Evolutionary conservation across 345 rosid species (phyloP).

Genomic region (Orychophragmus violaceus): DNA sequence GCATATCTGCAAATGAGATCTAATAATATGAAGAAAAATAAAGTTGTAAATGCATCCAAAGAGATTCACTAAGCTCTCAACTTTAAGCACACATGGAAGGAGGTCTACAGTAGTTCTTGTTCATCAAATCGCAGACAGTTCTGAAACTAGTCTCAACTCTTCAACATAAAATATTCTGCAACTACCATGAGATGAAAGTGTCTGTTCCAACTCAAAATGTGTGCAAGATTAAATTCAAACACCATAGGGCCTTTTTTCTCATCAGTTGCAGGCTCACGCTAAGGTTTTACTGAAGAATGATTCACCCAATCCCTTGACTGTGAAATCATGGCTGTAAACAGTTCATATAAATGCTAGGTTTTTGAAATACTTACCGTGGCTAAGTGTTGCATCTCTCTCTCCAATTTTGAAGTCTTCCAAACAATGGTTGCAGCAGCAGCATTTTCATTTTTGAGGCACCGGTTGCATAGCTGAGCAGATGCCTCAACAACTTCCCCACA

Average conservation of each 20-base stretch:
- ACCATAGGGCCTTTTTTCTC: too few species aligned
- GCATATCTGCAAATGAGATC: not conserved
- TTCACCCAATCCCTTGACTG: not conserved
- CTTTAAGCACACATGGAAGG: not conserved
- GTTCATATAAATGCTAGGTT: not conserved
- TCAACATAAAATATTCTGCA: not conserved
- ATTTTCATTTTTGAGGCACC: slow-evolving; percentile 48
- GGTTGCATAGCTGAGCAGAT: slow-evolving; percentile 56
- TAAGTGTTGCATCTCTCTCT: slow-evolving; percentile 86
- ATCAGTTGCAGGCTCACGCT: too few species aligned
- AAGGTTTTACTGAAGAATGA: too few species aligned
- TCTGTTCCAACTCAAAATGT: too few species aligned
- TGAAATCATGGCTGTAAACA: not conserved
- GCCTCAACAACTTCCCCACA: slow-evolving; percentile 83
- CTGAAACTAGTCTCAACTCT: not conserved
- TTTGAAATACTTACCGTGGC: slow-evolving; percentile 51
- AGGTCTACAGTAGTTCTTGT: too few species aligned
- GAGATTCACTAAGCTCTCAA: not conserved
- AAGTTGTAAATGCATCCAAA: not conserved
- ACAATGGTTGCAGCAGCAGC: slow-evolving; percentile 52
- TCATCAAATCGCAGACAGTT: too few species aligned
- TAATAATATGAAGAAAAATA: not conserved
- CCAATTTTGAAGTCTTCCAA: slow-evolving; percentile 80
- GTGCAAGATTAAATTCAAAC: too few species aligned
- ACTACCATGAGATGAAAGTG: too few species aligned